These are phyloP conservation scores for Phaeosphaeria sp. DNA, from an alignment of 2,329 filamentous ascomycete species.

Conservation along the genomic window DNA sequence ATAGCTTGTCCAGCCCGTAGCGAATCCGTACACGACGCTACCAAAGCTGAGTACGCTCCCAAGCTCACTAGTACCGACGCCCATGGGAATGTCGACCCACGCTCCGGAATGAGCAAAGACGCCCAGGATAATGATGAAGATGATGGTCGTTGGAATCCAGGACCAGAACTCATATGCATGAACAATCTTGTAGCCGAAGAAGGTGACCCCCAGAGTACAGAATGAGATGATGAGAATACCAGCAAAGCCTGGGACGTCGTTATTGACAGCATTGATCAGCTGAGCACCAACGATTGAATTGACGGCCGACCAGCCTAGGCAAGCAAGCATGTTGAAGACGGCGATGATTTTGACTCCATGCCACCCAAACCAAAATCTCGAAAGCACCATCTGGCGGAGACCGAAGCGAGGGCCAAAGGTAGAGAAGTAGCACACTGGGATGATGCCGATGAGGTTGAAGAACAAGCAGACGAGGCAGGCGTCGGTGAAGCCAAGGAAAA, in stretches of 20 bases:
- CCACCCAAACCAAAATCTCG: constrained; percentile 78
- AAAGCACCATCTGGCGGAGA: constrained; percentile 80
- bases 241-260: constrained; percentile 71
- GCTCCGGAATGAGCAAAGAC: constrained; percentile 71
- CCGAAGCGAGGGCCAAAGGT: constrained; percentile 78
- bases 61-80: constrained; percentile 64
- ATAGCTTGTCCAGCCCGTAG: constrained; percentile 76
- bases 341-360: constrained; percentile 73
- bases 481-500: constrained; percentile 74
- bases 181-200: constrained; percentile 77
- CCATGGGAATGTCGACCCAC: constrained; percentile 69
- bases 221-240: constrained; percentile 77
- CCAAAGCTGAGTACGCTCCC: constrained; percentile 70
- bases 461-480: constrained; percentile 75
- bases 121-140: constrained; percentile 75
- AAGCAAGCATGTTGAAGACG: constrained; percentile 71
- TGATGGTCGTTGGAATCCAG: constrained; percentile 75
- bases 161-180: constrained; percentile 78
- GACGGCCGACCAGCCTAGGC: constrained; percentile 74
- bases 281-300: constrained; percentile 83
- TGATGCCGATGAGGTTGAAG: constrained; percentile 75
- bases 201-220: constrained; percentile 71
- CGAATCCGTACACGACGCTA: constrained; percentile 70
- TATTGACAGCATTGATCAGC: constrained; percentile 76
- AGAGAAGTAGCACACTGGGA: constrained; percentile 78